These are phyloP conservation scores for Arthrinium phaeospermum DNA, from an alignment of 2,329 filamentous ascomycete species.

Conservation along the genomic window DNA sequence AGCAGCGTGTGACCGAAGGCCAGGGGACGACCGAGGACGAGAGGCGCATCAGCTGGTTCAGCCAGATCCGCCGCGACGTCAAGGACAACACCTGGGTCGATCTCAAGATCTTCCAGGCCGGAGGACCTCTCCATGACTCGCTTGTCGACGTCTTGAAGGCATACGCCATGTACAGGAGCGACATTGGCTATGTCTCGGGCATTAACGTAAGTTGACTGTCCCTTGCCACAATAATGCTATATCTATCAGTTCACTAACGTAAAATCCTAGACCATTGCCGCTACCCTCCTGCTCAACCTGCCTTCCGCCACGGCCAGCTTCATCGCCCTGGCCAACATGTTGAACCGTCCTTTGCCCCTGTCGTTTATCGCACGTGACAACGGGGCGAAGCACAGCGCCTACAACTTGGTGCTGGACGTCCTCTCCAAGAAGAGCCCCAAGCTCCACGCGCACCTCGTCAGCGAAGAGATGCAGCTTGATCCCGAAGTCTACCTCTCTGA, in stretches of 20 bases:
- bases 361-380: slow-evolving; percentile 76
- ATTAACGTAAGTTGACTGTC: slow-evolving; percentile 66
- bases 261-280: slow-evolving; percentile 67
- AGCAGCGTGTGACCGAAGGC: slow-evolving; percentile 59
- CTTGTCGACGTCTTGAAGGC: slow-evolving; percentile 77
- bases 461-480: slow-evolving; percentile 49
- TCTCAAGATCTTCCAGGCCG: slow-evolving; percentile 72
- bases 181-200: slow-evolving; percentile 78
- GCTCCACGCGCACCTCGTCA: slow-evolving; percentile 69
- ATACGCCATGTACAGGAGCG: slow-evolving; percentile 81
- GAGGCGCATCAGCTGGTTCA: slow-evolving; percentile 64
- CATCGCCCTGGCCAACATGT: slow-evolving; percentile 74
- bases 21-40: slow-evolving; percentile 60
- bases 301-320: slow-evolving; percentile 69
- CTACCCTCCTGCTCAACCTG: slow-evolving; percentile 74
- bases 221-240: background rate
- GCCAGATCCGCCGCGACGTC: slow-evolving; percentile 68
- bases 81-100: slow-evolving; percentile 71
- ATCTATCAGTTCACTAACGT: slow-evolving; percentile 19
- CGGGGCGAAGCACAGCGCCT: slow-evolving; percentile 71
- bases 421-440: slow-evolving; percentile 67
- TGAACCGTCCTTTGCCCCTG: slow-evolving; percentile 76
- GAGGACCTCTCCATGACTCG: slow-evolving; percentile 69
- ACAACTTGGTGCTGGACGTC: slow-evolving; percentile 71
- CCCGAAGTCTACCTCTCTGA: slow-evolving; percentile 62